Base-by-base conservation (phyloP, 2,329 filamentous ascomycete genomes). In the Talaromyces sp. region DNA sequence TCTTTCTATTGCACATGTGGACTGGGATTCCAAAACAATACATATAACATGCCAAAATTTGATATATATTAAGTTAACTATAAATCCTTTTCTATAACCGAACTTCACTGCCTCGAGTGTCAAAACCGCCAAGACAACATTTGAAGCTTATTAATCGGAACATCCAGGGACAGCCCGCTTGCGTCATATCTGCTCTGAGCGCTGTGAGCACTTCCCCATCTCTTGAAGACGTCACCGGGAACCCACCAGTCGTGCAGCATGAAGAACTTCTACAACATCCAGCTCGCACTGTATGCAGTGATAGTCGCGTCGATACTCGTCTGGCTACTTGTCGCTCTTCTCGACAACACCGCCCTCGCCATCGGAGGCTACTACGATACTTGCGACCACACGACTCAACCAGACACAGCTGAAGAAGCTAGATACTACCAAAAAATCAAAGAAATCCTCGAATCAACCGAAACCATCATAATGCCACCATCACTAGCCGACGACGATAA, bases 401-500 rank as follows among this genome's bases (percentile, higher is more conserved):
- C 14, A 53, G 50, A n/a, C 30, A 47, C 18, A 47, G 16, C 42
- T 23, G n/a, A 18, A 16, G 12, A 47, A 18, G 16, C 42, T 23
- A 23, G 23, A 47, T 47, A 47, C 30, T 23, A 53, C 7, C 27
- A 53, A 5, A 28, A 28, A 10, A 27, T 53, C 4, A 4, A 30
- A 31, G 27, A 28, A 12, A 14, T 53, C 14, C 28, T 53, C 50
- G 50, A 56, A 33, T 36, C 56, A 9, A 3, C 50, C 16, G 50
- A 59, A 53, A 55, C 51, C 30, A 61, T 69, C 27, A 56, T 65
- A 10, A 47, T 27, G 23, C 44, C 44, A 10, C 23, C 44, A 47
- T 68, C 71, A 31, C 64, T 66, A 44, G 62, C 7, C 34, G n/a
- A 28, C 27, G 65, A 66, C 16, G 62, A 56, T 60, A 64, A 68